Base-by-base conservation (phyloP, 352 stramenopile genomes). In the Globisporangium camurandrum region DNA sequence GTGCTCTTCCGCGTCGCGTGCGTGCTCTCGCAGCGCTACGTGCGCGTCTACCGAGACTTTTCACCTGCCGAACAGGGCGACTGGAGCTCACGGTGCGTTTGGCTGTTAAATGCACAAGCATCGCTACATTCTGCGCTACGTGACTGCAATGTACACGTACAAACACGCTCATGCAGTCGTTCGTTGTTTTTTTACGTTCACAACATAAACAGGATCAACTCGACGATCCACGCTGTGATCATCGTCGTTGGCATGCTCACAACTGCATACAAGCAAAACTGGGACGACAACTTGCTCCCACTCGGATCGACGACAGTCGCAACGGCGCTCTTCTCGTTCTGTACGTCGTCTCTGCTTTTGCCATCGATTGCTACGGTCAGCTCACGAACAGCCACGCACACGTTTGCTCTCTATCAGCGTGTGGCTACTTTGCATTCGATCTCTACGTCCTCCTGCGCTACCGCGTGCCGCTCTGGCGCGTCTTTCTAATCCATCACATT, bases 401-500 rank as follows among this genome's bases (percentile, higher is more conserved):
- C 36, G 12, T 41, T 3, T 26, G 9, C 7, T 14, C n/a, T 57
- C 4, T 20, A 17, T 9, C 17, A 93, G 82, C 79, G 2, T 84
- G 69, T 45, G 82, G 79, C 17, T 93, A 93, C 62, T 93, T 93
- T 46, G 34, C 85, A n/a, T 88, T 86, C 40, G 82, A 93, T 45
- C 53, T 88, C 16, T 81, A 84, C 58, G 71, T 90, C 55, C 61
- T 89, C 36, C 40, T 87, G 48, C 61, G 68, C 16, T 93, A 66
- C 64, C 65, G 81, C 66, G 71, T 93, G 53, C 76, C 79, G 7
- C 57, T 89, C 19, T 90, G 75, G 76, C 57, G 71, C 37, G 79
- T 93, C 38, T 93, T 93, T 50, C 64, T 87, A 28, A 66, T 82
- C 49, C 82, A 93, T 57, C 82, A 93, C 65, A 49, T 90, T 26